Percentiles rank a stretch among this genome's conserved stretches.
These are phyloP conservation scores for Gyrodon lividus DNA, from an alignment of 768 basidiomycete genomes.

Conservation along the genomic window DNA sequence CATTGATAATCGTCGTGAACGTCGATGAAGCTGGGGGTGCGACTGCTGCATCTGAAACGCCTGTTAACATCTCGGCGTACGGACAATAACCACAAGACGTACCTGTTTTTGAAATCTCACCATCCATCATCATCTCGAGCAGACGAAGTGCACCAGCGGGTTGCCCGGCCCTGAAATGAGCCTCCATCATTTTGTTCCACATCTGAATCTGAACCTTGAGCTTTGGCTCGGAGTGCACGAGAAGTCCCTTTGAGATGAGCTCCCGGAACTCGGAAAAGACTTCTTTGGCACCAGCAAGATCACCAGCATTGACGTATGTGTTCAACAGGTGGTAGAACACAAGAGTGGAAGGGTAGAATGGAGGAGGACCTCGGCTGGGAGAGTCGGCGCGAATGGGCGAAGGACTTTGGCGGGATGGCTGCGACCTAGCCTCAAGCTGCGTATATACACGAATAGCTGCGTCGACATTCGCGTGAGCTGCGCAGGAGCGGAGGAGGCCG, in stretches of 20 bases:
- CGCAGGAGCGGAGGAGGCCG: constrained; percentile 61
- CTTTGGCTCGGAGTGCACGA: constrained; percentile 18
- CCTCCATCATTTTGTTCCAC: constrained; percentile 77
- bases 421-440: constrained; percentile 50
- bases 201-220: constrained; percentile 43
- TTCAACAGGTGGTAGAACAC: constrained; percentile 58
- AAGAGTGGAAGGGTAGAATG: constrained; percentile 29
- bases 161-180: constrained; percentile 64
- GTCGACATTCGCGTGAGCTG: constrained; percentile 53
- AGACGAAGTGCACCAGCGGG: constrained; percentile 63
- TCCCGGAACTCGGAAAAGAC: constrained; percentile 61
- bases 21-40: constrained; percentile 64
- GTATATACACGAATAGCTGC: constrained; percentile 65
- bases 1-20: constrained; percentile 60
- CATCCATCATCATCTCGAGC: constrained; percentile 69
- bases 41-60: constrained; percentile 33
- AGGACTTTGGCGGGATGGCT: constrained; percentile 1
- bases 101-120: constrained; percentile 26
- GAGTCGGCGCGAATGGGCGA: neutral
- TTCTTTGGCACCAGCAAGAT: constrained; percentile 50
- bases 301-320: constrained; percentile 52
- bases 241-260: constrained; percentile 38
- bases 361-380: neutral
- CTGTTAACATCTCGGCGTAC: constrained; percentile 3
- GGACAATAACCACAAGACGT: neutral